Conservation (phyloP, 495 filamentous ascomycete species). For the Talaromyces liani region DNA sequence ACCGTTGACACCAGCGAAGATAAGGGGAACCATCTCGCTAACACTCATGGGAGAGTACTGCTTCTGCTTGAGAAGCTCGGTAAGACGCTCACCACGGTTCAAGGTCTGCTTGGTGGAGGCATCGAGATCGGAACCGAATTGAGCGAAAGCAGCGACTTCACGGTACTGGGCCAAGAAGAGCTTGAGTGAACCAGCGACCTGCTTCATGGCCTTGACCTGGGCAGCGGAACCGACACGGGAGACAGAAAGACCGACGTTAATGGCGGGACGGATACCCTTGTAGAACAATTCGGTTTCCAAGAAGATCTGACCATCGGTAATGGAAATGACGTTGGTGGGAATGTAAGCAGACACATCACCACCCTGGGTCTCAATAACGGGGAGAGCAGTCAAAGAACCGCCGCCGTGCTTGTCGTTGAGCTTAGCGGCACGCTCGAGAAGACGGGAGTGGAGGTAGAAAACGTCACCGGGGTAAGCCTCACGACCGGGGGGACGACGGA, state of each 20-base stretch:
- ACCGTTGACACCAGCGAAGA: conserved; percentile 99
- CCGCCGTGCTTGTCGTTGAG: conserved; percentile 94
- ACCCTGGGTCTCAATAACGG: conserved; percentile 99
- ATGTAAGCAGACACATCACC: conserved; percentile 99
- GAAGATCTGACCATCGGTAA: conserved; percentile 99
- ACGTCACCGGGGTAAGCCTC: conserved; percentile 99
- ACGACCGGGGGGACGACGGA: conserved; percentile 98
- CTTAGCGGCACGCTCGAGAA: conserved; percentile 98
- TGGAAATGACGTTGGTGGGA: conserved; percentile 99
- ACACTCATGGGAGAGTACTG: conserved; percentile 99
- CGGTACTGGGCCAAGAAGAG: conserved; percentile 99
- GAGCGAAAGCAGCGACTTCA: conserved; percentile 99
- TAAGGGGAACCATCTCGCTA: conserved; percentile 98
- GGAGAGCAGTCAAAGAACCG: conserved; percentile 94
- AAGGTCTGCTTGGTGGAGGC: conserved; percentile 98
- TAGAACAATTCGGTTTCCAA: conserved; percentile 99
- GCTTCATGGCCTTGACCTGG: conserved; percentile 99
- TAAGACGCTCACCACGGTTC: conserved; percentile 97
- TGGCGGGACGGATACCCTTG: conserved; percentile 99
- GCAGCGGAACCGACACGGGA: conserved; percentile 99
- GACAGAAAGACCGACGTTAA: conserved; percentile 99
- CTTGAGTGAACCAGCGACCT: conserved; percentile 98
- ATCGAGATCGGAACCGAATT: conserved; percentile 99
- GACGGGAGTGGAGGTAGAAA: conserved; percentile 99
- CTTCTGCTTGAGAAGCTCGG: conserved; percentile 99